Conservation (phyloP, 1,139 yeast genomes). For the Kodamaea arcana region DNA sequence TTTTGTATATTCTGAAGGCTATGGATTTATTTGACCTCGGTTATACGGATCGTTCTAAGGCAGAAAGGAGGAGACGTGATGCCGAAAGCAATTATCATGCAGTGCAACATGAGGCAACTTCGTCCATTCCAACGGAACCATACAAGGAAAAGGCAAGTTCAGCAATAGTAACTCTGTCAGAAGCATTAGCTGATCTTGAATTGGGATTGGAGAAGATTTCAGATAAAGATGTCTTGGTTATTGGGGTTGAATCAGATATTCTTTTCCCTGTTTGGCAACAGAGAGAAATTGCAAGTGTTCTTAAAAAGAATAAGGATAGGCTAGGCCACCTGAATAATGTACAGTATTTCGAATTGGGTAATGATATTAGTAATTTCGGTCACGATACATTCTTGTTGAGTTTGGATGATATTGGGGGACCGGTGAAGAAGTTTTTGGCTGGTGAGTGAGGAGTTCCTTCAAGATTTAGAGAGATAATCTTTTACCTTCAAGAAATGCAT, state of each 20-base stretch:
- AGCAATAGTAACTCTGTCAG: constrained; percentile 43
- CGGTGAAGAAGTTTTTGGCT: constrained; percentile 61
- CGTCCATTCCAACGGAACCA: constrained; percentile 50
- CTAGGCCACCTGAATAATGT: constrained; percentile 23
- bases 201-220: constrained; percentile 63
- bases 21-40: constrained; percentile 93
- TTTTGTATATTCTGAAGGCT: constrained; percentile 82
- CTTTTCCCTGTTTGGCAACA: constrained; percentile 96
- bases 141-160: constrained; percentile 46
- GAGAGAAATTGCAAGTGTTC: constrained; percentile 66
- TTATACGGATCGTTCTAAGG: constrained; percentile 38
- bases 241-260: constrained; percentile 90
- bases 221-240: constrained; percentile 64
- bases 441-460: no score
- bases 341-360: constrained; percentile 68
- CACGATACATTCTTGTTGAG: constrained; percentile 87
- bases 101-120: constrained; percentile 6
- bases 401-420: constrained; percentile 73
- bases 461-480: no score
- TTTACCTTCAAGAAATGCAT: no score
- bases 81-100: constrained; percentile 26
- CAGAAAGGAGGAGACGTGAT: constrained; percentile 35
- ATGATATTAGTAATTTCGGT: constrained; percentile 75
- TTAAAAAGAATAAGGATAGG: constrained; percentile 29
- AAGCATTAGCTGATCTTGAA: constrained; percentile 55